Evolutionary conservation across 805 yeast species (phyloP), one percentile per base, ranked within the genome.

Genomic region (Candida quercuum): DNA sequence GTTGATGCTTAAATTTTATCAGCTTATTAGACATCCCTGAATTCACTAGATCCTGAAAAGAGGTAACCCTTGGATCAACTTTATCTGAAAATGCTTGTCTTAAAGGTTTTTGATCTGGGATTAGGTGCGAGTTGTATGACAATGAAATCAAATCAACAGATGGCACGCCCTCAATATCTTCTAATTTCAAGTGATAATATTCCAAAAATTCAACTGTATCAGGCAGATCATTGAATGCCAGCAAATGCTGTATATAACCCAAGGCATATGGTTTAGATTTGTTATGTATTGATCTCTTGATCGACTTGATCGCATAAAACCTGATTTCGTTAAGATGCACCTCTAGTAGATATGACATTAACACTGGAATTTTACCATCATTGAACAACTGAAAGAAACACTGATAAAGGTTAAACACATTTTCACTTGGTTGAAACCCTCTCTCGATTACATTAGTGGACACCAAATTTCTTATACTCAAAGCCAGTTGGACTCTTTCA

Each of bases 311-410:
- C 0, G 91, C 88, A 49, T 77, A 76, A 46, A 83, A 78, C 32
- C 97, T 61, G 3, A 88, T 67, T 40, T 87, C 91, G 49, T 83
- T 85, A 53, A 86, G 77, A 48, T 84, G 88, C 3, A 80, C 76
- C 55, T 93, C 96, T 15, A 86, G 60, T 27, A 91, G 61, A 41
- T 91, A 87, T 2, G 86, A 69, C 55, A 87, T 58, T 20, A 89
- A 61, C 39, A 79, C 72, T 2, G 96, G 93, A 1, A 77, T 71
- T 6, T 59, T 52, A 0, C 74, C 66, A 4, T 69, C 61, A 30
- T 70, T 61, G 28, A 78, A 62, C 8, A 75, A 64, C 32, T 72
- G 61, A 57, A 91, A 89, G 52, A 89, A 84, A 38, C 72, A 69
- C 11, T 43, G 65, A 52, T 75, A 86, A 16, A 81, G 52, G 48